Base-by-base conservation (phyloP, 2,329 filamentous ascomycete genomes). In the Colletotrichum orbiculare region DNA sequence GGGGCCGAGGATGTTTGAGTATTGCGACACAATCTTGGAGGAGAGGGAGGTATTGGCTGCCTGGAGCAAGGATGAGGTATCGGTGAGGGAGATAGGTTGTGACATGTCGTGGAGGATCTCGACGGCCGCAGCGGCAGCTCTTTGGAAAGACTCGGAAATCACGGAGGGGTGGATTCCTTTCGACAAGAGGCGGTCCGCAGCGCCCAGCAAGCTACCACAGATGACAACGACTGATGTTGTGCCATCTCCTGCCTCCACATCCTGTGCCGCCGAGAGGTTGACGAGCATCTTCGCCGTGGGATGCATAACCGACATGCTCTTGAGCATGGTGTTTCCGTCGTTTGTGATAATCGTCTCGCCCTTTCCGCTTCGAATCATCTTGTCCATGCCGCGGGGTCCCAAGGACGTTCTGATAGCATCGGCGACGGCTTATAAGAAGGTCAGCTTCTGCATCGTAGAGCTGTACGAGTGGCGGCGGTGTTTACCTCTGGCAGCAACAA, bases 241-340 rank as follows among this genome's bases (percentile, higher is more conserved):
- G 74, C 96, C 96, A 78, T 99, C 96, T 82, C 96, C 96, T 69
- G 96, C 96, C 80, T 99, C 96, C 67, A 99, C 94, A 83, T 99
- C 96, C 79, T 99, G 96, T 70, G 96, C 96, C 71, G 96, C 93
- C 73, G 95, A 96, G 68, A 99, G 87, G 79, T 99, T 94, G 74
- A 99, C 96, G 71, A 99, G 86, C 96, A 99, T 99, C 84, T 97
- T 97, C 55, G 96, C 96, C 53, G 96, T 97, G n/a, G 96, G 96
- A 77, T 99, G 96, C 91, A 99, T 94, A 71, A 99, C 96, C 70
- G 93, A 92, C 96, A 99, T 98, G 84, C 95, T 95, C 83, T 92
- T 97, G 76, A 99, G 83, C 95, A 99, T 99, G 63, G 96, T 99
- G 83, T 96, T 97, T 78, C 96, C 96, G 81, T 99, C 96, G 85